Conservation (phyloP, 345 rosid genomes). For the Combretum micranthum region DNA sequence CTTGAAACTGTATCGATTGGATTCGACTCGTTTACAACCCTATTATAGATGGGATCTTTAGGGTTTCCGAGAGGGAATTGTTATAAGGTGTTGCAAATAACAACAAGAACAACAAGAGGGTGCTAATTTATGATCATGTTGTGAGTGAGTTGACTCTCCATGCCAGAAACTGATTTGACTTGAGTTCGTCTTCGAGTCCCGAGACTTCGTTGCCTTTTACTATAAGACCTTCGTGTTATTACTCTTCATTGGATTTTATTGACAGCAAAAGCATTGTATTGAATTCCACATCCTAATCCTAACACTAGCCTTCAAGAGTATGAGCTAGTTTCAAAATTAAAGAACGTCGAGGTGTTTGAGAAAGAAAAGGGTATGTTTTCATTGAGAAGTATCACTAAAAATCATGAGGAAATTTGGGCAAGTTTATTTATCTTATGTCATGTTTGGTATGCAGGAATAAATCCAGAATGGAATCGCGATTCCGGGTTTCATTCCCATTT, state of each 20-base stretch:
- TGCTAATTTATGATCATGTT: slow-evolving; percentile 34
- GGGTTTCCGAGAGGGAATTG: slow-evolving; percentile 66
- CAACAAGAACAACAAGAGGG: slow-evolving; percentile 12
- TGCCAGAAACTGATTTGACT: slow-evolving; percentile 25
- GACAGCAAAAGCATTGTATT: slow-evolving; percentile 33
- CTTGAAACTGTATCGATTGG: no score
- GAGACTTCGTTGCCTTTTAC: slow-evolving; percentile 63
- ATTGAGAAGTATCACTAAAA: slow-evolving; percentile 56
- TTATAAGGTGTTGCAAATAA: slow-evolving; percentile 47
- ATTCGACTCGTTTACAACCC: no score
- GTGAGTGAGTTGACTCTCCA: slow-evolving; percentile 42
- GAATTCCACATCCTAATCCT: slow-evolving; percentile 11
- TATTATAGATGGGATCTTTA: slow-evolving; percentile 18
- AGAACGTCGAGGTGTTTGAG: slow-evolving; percentile 40
- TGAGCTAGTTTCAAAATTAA: slow-evolving; percentile 37
- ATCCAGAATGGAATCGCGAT: no score
- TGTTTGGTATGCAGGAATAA: no score
- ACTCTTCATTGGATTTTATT: slow-evolving; percentile 35
- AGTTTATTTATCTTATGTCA: no score
- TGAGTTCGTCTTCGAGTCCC: slow-evolving; percentile 51
- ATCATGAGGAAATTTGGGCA: slow-evolving; percentile 35
- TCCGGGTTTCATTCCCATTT: no score
- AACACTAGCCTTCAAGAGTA: slow-evolving; percentile 40
- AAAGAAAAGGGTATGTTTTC: slow-evolving; percentile 56
- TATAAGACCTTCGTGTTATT: slow-evolving; percentile 68